phyloP scores from a whole-genome alignment of 257 asterid species.

The Mentha longifolia region DNA sequence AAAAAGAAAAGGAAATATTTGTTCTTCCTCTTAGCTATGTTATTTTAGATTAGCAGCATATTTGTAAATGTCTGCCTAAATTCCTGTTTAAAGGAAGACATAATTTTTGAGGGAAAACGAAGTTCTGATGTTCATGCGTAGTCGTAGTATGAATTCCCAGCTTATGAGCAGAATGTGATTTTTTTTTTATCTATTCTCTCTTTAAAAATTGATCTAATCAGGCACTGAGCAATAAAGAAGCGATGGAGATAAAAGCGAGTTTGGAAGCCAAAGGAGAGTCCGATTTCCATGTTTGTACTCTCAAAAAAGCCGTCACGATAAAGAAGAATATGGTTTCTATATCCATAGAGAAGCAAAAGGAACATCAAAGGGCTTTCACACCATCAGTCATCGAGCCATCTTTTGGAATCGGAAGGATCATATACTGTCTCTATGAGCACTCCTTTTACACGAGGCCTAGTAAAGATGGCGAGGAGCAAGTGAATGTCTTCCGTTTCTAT shows the following conservation, averaged over 20 bases:
- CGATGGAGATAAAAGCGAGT: slow-evolving; percentile 61
- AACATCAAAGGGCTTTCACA: slow-evolving; percentile 75
- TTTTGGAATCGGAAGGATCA: slow-evolving; percentile 78
- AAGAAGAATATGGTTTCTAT: slow-evolving; percentile 68
- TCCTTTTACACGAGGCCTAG: slow-evolving; percentile 68
- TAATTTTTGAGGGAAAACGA: background rate
- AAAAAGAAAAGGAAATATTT: too few relatives aligned
- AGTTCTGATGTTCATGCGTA: background rate
- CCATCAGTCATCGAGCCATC: slow-evolving; percentile 91
- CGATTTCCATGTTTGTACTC: slow-evolving; percentile 60
- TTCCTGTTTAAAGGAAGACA: too few relatives aligned
- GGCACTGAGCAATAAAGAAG: slow-evolving; percentile 72
- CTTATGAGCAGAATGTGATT: background rate
- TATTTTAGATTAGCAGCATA: too few relatives aligned
- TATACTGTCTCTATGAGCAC: slow-evolving; percentile 79
- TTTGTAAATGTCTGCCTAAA: too few relatives aligned
- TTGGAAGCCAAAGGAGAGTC: slow-evolving; percentile 69
- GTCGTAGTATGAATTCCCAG: background rate
- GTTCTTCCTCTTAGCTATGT: too few relatives aligned
- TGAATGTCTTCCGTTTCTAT: slow-evolving; percentile 71
- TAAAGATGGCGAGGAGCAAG: slow-evolving; percentile 71
- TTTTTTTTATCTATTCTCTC: background rate
- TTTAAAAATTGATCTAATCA: slow-evolving; percentile 21
- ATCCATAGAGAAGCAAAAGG: slow-evolving; percentile 63
- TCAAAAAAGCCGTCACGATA: slow-evolving; percentile 58